Base-by-base conservation (phyloP, 2,329 filamentous ascomycete species). In the Epichloe sylvatica region DNA sequence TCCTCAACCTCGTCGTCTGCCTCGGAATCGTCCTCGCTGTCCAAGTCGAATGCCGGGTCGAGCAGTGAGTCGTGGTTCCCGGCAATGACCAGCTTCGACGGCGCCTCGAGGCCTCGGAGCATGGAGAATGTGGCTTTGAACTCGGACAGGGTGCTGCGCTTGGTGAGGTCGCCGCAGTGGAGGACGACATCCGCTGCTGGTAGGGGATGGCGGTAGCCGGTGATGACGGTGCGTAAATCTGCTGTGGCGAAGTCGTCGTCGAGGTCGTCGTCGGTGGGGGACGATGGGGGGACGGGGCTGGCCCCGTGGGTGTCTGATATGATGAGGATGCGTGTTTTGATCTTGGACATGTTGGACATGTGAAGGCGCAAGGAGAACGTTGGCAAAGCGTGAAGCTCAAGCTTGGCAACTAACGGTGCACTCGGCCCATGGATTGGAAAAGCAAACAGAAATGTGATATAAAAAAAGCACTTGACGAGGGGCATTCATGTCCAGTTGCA, bases 41-140 rank as follows among this genome's bases (percentile, higher is more conserved):
- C 25, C 3, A 11, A 30, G 25, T 30, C 8, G 25, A 30, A 30
- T 8, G 25, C 25, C 25, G 41, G 25, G 30, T 75, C 68, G 39
- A 73, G 61, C 0, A 62, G 70, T 44, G 69, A 66, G 55, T 80
- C 75, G 54, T 79, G 75, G 51, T 78, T 78, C 2, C 76, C 75
- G 2, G 75, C 67, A 51, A 80, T 77, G 41, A 71, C 67, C 3
- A 79, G 63, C 53, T 77, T 78, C 6, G 78, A 62, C 0, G 72
- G 70, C 1, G 75, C 72, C 5, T 66, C 54, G n/a, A 76, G 57
- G 1, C 51, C 47, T 4, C 65, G 57, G 4, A 80, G 61, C 37
- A 71, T 58, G n/a, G 62, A 51, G 9, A 78, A 62, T 0, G 72
- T 65, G 0, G 56, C 56, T 11, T 55, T 57, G 40, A 69, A 70